Conservation (phyloP, 345 rosid genomes). For the Dipteronia sinensis region DNA sequence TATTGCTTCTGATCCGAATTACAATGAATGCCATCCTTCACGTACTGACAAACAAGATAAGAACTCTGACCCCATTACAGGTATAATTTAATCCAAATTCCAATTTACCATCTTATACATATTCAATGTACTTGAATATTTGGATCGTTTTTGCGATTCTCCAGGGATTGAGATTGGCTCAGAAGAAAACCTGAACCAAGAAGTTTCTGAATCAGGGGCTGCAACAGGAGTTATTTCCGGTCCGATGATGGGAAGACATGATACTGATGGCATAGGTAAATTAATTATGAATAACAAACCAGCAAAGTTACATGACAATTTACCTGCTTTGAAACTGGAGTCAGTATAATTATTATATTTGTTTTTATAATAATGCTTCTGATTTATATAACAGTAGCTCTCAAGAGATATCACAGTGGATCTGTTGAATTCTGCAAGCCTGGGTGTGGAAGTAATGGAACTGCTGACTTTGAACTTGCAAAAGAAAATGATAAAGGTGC, state of each 20-base stretch:
- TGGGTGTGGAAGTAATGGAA: constrained; percentile 24
- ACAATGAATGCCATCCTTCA: constrained; percentile 25
- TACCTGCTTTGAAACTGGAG: constrained; percentile 9
- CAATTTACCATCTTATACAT: constrained; percentile 7
- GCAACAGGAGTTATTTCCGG: constrained; percentile 32
- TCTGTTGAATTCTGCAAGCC: constrained; percentile 29
- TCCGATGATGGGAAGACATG: constrained; percentile 26
- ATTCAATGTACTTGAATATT: constrained; percentile 7
- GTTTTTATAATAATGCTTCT: constrained; percentile 26
- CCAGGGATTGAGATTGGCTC: constrained; percentile 40
- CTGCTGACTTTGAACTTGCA: constrained; percentile 26
- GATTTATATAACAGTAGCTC: constrained; percentile 36
- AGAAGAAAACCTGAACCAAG: constrained; percentile 37
- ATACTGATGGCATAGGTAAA: constrained; percentile 43
- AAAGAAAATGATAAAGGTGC: constrained; percentile 15
- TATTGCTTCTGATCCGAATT: constrained; percentile 26
- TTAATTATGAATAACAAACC: constrained; percentile 7
- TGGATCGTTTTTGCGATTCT: constrained; percentile 14
- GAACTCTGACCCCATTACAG: constrained; percentile 29
- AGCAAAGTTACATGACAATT: not conserved
- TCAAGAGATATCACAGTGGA: constrained; percentile 27
- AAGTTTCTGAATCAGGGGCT: constrained; percentile 25
- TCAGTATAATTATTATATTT: constrained; percentile 9
- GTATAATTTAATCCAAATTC: constrained; percentile 34
- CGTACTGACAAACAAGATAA: constrained; percentile 33